Base-by-base conservation (phyloP, 169 alveolate species). In the Cryptosporidium parvum region DNA sequence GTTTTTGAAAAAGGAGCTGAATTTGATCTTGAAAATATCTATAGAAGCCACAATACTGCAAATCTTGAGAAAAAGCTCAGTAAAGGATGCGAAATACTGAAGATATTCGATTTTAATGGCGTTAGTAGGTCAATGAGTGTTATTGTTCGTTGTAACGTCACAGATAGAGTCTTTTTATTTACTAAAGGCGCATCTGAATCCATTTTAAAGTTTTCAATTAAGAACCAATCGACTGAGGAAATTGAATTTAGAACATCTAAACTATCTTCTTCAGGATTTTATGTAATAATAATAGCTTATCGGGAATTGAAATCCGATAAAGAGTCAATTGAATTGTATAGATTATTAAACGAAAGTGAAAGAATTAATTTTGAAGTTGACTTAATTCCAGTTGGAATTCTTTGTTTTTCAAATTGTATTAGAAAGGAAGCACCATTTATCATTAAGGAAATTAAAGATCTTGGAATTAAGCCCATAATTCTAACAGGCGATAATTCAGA, bases 181-280 rank as follows among this genome's bases (percentile, higher is more conserved):
- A 44, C 68, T n/a, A 80, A 80, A 42, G 89, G 89, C 5, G 89
- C 89, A 42, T 39, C 75, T 61, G 89, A 80, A 26, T 37, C 89
- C 26, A 65, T 80, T 42, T 29, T 80, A 29, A 44, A 45, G 7
- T 62, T 16, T 26, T 80, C 80, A 7, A 23, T 59, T 10, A 18
- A 59, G 31, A 33, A 23, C 5, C 42, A 42, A 5, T 16, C 42
- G 9, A 2, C 35, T 33, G n/a, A 42, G 12, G 69, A 37, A 4
- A 59, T 80, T 18, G 42, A 61, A 39, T 23, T n/a, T 26, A 23
- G n/a, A 67, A 42, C 75, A 26, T 59, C 67, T 12, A 35, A 80
- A 39, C 35, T 39, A 12, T 80, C 87, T 42, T 59, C 80, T 10
- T 18, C 23, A 31, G 87, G 87, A 29, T 6, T 52, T 42, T 80